Evolutionary conservation across 2,329 filamentous ascomycete species (phyloP), one percentile per base, ranked within the genome.

Genomic region (Sclerotinia spermophila): DNA sequence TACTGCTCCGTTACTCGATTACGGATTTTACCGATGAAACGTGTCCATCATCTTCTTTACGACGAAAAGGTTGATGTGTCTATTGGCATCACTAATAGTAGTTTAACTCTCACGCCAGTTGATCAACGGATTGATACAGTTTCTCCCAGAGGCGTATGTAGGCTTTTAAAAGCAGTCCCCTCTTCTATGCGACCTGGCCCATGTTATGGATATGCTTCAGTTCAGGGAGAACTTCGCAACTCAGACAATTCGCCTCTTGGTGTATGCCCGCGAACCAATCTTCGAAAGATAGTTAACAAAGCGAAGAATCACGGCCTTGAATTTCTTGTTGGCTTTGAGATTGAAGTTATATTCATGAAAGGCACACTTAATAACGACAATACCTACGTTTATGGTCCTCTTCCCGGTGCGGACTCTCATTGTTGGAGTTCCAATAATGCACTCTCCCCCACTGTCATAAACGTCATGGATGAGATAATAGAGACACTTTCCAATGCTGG

Each of bases 241-340:
- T 80, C 84, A 48, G 83, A 87, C 45, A 87, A 87, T 1, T 80
- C 82, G 0, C 78, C 81, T 0, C 82, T 88, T 1, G 72, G 74
- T 1, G 73, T 89, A 0, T 96, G 92, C 75, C 92, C 93, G 0
- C 85, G 92, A 69, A 83, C 87, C 56, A 78, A 90, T 70, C 82
- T 96, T 68, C 82, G 87, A 68, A 82, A 80, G 4, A 82, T 89
- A 0, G 77, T 90, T 1, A 81, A 84, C 0, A 80, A 81, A 8
- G 85, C 91, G 0, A 81, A 84, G 17, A 75, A 80, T 2, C 82
- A 86, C 51, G 83, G 84, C 1, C 82, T 93, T 3, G 80, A 83
- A 4, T 87, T 94, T 62, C 82, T 90, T 0, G 80, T 93, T 24
- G 93, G 93, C 0, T 96, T 96, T 74, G 93, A 97, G 79, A 88